Evolutionary conservation across 331 rosid species (phyloP).

Genomic region (Spiraea crenata): DNA sequence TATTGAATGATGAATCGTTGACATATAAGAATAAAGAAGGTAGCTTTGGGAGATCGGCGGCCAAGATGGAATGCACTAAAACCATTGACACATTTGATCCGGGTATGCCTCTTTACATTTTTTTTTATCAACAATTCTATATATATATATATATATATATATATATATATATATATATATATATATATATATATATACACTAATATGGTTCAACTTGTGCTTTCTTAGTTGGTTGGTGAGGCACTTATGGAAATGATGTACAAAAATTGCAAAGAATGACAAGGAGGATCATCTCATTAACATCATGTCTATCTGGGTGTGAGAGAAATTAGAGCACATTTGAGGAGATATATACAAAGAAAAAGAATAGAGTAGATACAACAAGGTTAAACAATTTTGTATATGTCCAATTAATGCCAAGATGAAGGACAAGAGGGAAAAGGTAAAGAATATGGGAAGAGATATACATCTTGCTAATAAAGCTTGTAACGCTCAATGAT

Average conservation of each 20-base stretch:
- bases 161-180: not conserved
- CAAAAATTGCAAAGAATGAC: not conserved
- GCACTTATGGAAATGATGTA: not conserved
- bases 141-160: not conserved
- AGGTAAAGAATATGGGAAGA: too few relatives aligned
- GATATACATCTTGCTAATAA: too few relatives aligned
- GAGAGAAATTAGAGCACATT: not conserved
- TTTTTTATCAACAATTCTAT: too few relatives aligned
- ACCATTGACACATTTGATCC: not conserved
- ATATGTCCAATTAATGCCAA: too few relatives aligned
- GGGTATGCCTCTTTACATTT: not conserved
- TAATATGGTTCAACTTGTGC: not conserved
- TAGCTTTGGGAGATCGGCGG: not conserved
- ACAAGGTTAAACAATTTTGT: too few relatives aligned
- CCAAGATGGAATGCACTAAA: not conserved
- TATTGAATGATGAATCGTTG: too few relatives aligned
- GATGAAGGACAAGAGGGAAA: too few relatives aligned
- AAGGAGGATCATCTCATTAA: not conserved
- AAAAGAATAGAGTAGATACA: too few relatives aligned
- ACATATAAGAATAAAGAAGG: not conserved
- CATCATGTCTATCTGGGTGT: not conserved
- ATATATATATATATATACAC: not conserved
- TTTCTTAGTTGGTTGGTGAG: not conserved
- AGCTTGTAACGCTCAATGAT: too few relatives aligned
- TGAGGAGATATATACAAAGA: not conserved